Base-by-base conservation (phyloP, 2,329 filamentous ascomycete genomes). In the Aureobasidium sp. region DNA sequence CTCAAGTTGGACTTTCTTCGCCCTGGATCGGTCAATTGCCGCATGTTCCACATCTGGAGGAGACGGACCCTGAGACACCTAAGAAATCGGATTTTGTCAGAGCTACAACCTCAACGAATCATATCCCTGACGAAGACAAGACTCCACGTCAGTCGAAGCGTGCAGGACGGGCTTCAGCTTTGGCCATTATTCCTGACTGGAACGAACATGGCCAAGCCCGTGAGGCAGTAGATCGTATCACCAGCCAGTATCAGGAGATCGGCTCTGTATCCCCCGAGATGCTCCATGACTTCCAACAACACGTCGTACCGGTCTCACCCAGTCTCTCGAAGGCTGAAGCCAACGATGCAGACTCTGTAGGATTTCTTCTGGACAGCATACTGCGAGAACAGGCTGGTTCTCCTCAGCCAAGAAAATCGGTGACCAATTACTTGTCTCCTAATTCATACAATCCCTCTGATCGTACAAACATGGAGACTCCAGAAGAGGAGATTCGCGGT, bases 351-450 rank as follows among this genome's bases (percentile, higher is more conserved):
- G 65, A 67, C 23, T 72, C 73, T 67, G 67, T 74, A 4, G 68
- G 72, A 52, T 71, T 70, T 52, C 62, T 74, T 41, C 65, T 74
- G 27, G 70, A 73, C 41, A 70, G 70, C 65, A 68, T 74, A 44
- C 42, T 59, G 29, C 42, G 42, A 13, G 61, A 59, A 36, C 44
- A 51, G 29, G 56, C 56, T 9, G 34, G 42, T 10, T 50, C 56
- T 17, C 44, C 56, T 27, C 56, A 37, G 12, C 34, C 56, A 13
- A 50, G 32, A 9, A 48, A 32, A 39, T 48, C 56, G 20, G 26
- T 44, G n/a, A 29, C 32, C 20, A 42, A 47, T 5, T 47, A 55
- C 7, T 34, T 52, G 12, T 37, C 59, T 4, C 47, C 59, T 6
- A 39, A n/a, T 12, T 47, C 48, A 7, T 62, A 62, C 29, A 62